These are phyloP conservation scores for Penicillium verrucosum DNA, from an alignment of 2,329 filamentous ascomycete species.

Conservation along the genomic window DNA sequence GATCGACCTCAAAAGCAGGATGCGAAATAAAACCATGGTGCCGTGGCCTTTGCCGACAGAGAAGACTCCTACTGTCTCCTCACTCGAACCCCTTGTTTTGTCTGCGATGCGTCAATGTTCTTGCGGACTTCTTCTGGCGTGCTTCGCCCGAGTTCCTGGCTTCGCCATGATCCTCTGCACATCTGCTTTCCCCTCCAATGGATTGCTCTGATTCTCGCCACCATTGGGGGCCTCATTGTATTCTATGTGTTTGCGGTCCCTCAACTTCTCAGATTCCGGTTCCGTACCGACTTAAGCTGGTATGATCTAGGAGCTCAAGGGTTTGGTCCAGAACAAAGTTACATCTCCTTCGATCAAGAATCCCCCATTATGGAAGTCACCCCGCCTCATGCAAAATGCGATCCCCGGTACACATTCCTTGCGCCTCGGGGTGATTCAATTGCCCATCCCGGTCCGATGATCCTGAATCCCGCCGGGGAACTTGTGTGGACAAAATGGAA, in stretches of 20 bases:
- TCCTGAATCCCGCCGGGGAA: conserved; percentile 33
- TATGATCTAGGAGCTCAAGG: conserved; percentile 34
- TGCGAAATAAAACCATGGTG: neutral
- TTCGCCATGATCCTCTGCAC: conserved; percentile 1
- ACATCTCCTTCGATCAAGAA: conserved; percentile 30
- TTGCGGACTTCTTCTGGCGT: conserved; percentile 14
- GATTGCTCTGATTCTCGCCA: neutral
- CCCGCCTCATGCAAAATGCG: conserved; percentile 26
- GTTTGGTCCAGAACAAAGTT: conserved; percentile 29
- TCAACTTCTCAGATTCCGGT: conserved; percentile 17
- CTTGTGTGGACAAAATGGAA: conserved; percentile 33
- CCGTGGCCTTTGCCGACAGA: no score
- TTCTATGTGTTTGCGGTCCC: conserved; percentile 18
- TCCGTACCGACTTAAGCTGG: conserved; percentile 18
- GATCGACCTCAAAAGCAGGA: neutral
- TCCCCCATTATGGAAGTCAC: conserved; percentile 28
- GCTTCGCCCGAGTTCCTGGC: conserved; percentile 13
- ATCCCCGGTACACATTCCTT: conserved; percentile 30
- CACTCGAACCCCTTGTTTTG: neutral
- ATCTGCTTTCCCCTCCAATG: neutral
- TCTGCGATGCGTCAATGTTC: conserved; percentile 21
- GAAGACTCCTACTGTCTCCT: neutral
- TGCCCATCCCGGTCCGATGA: conserved; percentile 40
- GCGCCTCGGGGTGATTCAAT: conserved; percentile 34
- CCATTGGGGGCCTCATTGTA: conserved; percentile 5